A percentile compares a stretch with the other conserved stretches of the same genome.
These are phyloP conservation scores for Penicillium sp. DNA, from an alignment of 2,329 filamentous ascomycete species.

Conservation along the genomic window DNA sequence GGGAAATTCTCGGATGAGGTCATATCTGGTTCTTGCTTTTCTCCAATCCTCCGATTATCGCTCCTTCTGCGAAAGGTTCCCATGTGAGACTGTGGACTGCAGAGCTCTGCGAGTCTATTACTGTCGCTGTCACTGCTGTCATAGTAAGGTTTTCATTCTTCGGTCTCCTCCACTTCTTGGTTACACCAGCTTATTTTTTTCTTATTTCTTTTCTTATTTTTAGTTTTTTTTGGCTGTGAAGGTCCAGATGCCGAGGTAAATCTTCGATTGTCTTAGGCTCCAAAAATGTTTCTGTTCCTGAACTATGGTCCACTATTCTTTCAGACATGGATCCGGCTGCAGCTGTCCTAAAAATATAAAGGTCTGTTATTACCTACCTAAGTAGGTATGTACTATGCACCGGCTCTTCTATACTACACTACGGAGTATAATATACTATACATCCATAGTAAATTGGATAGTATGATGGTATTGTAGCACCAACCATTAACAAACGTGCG, in stretches of 20 bases:
- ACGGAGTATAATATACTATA: no score
- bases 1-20: slow-evolving; percentile 10
- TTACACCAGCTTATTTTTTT: slow-evolving; percentile 1
- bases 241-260: slow-evolving; percentile 13
- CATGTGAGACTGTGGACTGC: slow-evolving; percentile 6
- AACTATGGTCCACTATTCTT: slow-evolving; percentile 5
- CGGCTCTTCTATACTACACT: neutral
- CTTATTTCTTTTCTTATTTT: no score
- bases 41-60: slow-evolving; percentile 4
- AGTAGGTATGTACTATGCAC: neutral
- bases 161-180: neutral
- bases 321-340: slow-evolving; percentile 8
- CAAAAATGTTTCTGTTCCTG: neutral
- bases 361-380: neutral
- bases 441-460: neutral
- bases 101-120: neutral
- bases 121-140: slow-evolving; percentile 1
- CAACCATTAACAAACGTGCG: neutral
- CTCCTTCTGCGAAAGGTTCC: neutral
- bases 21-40: neutral
- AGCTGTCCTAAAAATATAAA: slow-evolving; percentile 5
- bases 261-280: slow-evolving; percentile 16
- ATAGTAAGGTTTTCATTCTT: slow-evolving; percentile 11
- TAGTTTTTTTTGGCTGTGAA: neutral
- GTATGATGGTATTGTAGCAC: neutral